Conservation (phyloP, 1,284 basidiomycete genomes). For the Peniophora sp. region DNA sequence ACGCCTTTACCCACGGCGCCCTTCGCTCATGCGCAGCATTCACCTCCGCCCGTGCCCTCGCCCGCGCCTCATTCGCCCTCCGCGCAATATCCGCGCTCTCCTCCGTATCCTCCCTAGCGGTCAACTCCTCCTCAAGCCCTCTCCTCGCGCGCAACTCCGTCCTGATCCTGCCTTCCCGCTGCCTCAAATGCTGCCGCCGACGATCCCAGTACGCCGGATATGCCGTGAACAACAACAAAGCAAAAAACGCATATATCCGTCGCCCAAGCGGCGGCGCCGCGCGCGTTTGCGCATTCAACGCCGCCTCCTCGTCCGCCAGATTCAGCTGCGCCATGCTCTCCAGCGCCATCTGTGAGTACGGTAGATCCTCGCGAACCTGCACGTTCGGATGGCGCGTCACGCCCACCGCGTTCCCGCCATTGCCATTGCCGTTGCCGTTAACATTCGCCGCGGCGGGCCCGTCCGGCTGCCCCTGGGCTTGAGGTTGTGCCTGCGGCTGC, state of each 20-base stretch:
- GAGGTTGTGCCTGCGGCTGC: not conserved
- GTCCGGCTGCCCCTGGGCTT: slow-evolving; percentile 10
- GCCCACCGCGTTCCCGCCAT: not conserved
- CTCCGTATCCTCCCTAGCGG: slow-evolving; percentile 25
- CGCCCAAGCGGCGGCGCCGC: slow-evolving; percentile 37
- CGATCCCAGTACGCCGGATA: slow-evolving; percentile 74
- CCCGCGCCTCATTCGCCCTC: slow-evolving; percentile 21
- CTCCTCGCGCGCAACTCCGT: slow-evolving; percentile 55
- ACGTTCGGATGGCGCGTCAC: slow-evolving; percentile 4
- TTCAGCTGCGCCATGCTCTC: slow-evolving; percentile 52
- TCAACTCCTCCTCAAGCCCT: slow-evolving; percentile 15
- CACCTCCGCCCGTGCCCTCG: slow-evolving; percentile 32
- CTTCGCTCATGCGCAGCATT: slow-evolving; percentile 40
- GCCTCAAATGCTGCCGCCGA: slow-evolving; percentile 48
- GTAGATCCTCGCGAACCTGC: slow-evolving; percentile 16
- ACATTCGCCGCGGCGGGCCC: slow-evolving; percentile 9
- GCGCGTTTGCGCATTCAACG: slow-evolving; percentile 28
- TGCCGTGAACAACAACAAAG: slow-evolving; percentile 52
- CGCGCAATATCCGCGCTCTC: slow-evolving; percentile 23
- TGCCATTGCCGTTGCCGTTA: no score
- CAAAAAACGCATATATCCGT: slow-evolving; percentile 46
- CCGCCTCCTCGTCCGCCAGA: slow-evolving; percentile 44
- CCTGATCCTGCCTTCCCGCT: slow-evolving; percentile 59
- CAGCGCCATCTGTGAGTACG: slow-evolving; percentile 23
- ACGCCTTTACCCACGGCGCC: slow-evolving; percentile 55